Evolutionary conservation across 2,329 filamentous ascomycete species (phyloP).

Genomic region (Arthrobotrys conoides): DNA sequence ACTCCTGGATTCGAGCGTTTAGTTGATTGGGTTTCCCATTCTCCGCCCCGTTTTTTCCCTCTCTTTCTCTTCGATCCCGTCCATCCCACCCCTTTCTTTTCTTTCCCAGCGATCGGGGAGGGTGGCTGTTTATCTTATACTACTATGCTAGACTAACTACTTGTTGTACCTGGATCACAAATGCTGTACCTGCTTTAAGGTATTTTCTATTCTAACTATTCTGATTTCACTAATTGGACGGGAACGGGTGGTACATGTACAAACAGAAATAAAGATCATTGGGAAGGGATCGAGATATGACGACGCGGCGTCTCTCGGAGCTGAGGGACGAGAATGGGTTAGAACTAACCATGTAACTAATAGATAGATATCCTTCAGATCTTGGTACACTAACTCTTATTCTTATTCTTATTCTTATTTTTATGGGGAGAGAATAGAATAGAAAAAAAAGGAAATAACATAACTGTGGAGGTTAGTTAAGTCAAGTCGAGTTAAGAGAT

Average conservation of each 20-base stretch:
- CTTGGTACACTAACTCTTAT: slow-evolving; percentile 14
- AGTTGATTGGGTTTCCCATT: background rate
- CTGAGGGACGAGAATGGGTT: slow-evolving; percentile 37
- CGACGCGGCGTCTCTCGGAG: slow-evolving; percentile 34
- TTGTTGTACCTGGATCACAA: slow-evolving; percentile 28
- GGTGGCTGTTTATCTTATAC: slow-evolving; percentile 3
- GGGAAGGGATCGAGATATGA: background rate
- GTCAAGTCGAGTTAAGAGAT: slow-evolving; percentile 2
- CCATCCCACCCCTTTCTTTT: background rate
- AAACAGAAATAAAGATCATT: no score
- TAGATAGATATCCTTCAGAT: no score
- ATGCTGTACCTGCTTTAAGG: slow-evolving; percentile 25
- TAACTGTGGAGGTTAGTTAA: background rate
- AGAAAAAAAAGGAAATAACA: slow-evolving; percentile 8
- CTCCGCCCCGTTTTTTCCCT: background rate
- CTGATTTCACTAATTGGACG: background rate
- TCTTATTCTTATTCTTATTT: background rate
- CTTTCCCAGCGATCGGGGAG: slow-evolving; percentile 10
- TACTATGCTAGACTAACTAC: background rate
- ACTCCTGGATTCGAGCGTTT: background rate
- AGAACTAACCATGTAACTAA: no score
- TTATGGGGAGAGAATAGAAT: background rate
- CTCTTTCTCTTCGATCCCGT: background rate
- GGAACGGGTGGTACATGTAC: slow-evolving; percentile 33
- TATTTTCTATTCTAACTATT: background rate